Evolutionary conservation across 129 eudicot genomes (phyloP), one percentile per base, ranked within the genome.

Genomic region (Erigeron canadensis): DNA sequence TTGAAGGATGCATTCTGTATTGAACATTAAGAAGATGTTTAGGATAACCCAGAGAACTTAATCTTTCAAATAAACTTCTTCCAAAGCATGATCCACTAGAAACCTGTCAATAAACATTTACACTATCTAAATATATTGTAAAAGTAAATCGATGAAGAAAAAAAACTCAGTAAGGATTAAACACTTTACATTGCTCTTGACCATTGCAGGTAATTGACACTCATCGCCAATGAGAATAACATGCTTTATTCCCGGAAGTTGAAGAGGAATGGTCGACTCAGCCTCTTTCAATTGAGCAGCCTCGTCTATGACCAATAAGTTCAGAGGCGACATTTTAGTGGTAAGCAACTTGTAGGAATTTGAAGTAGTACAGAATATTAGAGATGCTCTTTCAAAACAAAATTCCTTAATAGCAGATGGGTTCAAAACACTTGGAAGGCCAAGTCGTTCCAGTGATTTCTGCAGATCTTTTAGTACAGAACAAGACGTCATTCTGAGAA

Each of bases 291-390:
- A 67, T 39, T 84, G 88, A 2, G 88, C 85, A 42, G 88, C 86
- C 74, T 84, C 88, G 55, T 84, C 88, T 22, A 84, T 75, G 34
- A 84, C 79, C 72, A 84, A 47, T 9, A 86, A 19, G 47, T 72
- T 61, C 34, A 72, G 28, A 10, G 82, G 82, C 48, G 83, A 50
- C 78, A 81, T 77, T 23, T 67, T 51, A 10, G 67, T 67, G 2
- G 6, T 22, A 58, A 79, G 86, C 67, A 88, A 67, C 70, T 81
- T 83, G 67, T 59, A 88, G 5, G 96, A 79, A 63, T 72, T 81
- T 23, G 96, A 88, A 21, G 84, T 78, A 5, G 91, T 88, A 74
- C 91, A 88, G 69, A 88, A 84, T 55, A 89, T 58, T n/a, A 84
- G 66, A 2, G 89, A 89, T 65, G 94, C 96, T 10, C 46, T 72